phyloP scores from a whole-genome alignment of 2,329 filamentous ascomycete species.

The Mycosphaerella arachidis region DNA sequence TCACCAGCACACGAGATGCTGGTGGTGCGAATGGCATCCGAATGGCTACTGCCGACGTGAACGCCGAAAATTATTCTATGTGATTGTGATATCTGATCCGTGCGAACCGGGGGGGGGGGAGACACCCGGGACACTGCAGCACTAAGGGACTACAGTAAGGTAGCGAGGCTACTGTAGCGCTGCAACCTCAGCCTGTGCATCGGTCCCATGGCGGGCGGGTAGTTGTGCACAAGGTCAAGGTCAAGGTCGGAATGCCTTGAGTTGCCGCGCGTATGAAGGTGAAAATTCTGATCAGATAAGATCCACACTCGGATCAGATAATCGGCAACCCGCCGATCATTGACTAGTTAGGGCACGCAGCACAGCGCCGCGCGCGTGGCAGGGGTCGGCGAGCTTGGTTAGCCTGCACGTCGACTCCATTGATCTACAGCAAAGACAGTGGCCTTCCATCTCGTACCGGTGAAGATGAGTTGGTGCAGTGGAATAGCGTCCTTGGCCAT shows the following conservation, averaged over 20 bases:
- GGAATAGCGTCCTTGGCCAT: not conserved
- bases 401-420: not conserved
- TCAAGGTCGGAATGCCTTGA: no score
- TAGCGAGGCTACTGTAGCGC: not conserved
- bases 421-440: not conserved
- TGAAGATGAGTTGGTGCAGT: not conserved
- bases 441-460: not conserved
- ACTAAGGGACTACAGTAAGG: no score
- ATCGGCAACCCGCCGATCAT: no score
- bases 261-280: no score
- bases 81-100: no score
- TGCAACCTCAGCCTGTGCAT: not conserved
- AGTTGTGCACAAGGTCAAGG: no score
- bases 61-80: not conserved
- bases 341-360: no score
- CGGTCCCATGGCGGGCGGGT: no score
- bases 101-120: no score
- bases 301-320: no score
- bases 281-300: no score
- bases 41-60: not conserved
- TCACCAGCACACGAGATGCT: not conserved
- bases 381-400: not conserved
- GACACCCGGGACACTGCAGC: no score
- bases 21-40: not conserved
- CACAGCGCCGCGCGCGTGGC: not conserved